Evolutionary conservation across 2,329 filamentous ascomycete genomes (phyloP), one percentile per base, ranked within the genome.

Genomic region (Cladosporium austrohemisphaericum): DNA sequence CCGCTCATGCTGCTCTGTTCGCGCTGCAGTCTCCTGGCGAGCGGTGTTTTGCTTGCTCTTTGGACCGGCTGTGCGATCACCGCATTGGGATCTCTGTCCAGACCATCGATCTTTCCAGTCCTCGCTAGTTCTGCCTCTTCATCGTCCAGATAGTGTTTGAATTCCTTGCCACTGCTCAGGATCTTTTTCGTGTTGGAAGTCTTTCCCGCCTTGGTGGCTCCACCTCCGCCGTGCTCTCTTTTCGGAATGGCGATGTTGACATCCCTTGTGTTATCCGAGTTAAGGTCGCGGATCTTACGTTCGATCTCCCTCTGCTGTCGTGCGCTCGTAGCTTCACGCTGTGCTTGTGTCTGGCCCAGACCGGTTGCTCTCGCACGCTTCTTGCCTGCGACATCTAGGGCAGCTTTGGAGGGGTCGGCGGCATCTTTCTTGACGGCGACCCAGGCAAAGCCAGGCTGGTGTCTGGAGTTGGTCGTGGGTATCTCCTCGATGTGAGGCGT

Each of bases 401-500:
- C 52, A 65, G 73, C 62, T 68, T 71, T 65, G 64, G 74, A 77
- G 70, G 72, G 71, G 57, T 75, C 64, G 64, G 74, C 77, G 70
- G 71, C 68, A 58, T 71, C 71, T 52, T 76, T 75, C 45, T 74
- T 65, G 43, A 72, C 66, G 57, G 78, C 76, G 1, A 96, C 88
- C 66, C 95, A 95, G 10, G 89, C 89, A 86, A 90, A 97, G 62
- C 92, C 92, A 1, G 92, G 90, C 1, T 88, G 86, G 13, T 82
- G 83, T 53, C 81, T 82, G 14, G 63, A 63, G 22, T 82, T 74
- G 62, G 81, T 83, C 51, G 72, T 73, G 28, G 88, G 86, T 50
- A 96, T 75, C 59, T 95, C 85, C 69, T 94, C 84, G 60, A 97
- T 88, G 60, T 87, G 85, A 58, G 80, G 80, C 77, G 83, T 84